Evolutionary conservation across 2,329 filamentous ascomycete species (phyloP).

Genomic region (Sphaerulina musiva): DNA sequence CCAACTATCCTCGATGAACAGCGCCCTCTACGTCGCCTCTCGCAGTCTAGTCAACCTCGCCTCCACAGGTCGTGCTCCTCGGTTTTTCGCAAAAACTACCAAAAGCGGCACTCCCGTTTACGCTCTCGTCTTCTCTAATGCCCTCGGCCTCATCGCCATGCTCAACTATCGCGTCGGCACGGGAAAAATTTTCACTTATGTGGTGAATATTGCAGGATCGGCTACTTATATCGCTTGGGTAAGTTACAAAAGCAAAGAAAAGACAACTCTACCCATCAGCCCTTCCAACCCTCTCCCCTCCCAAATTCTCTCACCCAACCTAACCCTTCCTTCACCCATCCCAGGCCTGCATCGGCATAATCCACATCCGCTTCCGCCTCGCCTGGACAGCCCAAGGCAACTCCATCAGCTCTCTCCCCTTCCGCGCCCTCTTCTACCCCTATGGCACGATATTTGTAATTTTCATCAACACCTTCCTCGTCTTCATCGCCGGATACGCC

Average conservation of each 20-base stretch:
- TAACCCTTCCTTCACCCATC: too few species aligned
- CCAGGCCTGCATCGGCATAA: constrained; percentile 51
- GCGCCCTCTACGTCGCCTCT: constrained; percentile 69
- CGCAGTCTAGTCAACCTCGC: constrained; percentile 71
- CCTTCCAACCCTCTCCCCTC: too few species aligned
- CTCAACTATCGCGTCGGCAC: constrained; percentile 66
- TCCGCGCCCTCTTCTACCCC: constrained; percentile 43
- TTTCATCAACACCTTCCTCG: constrained; percentile 43
- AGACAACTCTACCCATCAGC: too few species aligned
- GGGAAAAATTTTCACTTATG: constrained; percentile 59
- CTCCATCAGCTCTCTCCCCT: constrained; percentile 45
- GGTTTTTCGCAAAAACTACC: constrained; percentile 62
- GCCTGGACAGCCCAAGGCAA: constrained; percentile 57
- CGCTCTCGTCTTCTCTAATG: constrained; percentile 61
- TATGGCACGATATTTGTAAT: constrained; percentile 48
- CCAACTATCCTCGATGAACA: constrained; percentile 60
- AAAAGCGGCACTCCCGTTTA: constrained; percentile 54
- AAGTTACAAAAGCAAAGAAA: constrained; percentile 25
- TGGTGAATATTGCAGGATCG: constrained; percentile 58
- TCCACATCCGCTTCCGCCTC: constrained; percentile 63
- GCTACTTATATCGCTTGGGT: constrained; percentile 68
- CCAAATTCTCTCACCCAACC: too few species aligned
- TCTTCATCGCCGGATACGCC: constrained; percentile 50
- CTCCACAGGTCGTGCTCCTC: constrained; percentile 63
- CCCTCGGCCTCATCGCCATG: constrained; percentile 65